Base-by-base conservation (phyloP, 306 rosid species). In the Alnus rubra region DNA sequence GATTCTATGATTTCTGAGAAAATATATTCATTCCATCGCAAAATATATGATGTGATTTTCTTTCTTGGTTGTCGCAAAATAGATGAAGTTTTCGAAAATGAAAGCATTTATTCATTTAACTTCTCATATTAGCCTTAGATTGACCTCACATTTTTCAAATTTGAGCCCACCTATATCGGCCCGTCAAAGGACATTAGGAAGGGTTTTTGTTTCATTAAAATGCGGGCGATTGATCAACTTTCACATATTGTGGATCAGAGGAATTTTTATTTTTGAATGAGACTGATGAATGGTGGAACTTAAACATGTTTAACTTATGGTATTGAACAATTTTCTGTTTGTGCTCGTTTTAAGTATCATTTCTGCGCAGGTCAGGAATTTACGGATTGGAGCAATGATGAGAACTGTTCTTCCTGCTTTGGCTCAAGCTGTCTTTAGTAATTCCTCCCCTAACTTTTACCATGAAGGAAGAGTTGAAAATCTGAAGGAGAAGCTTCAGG, bases 361-460 rank as follows among this genome's bases (percentile, higher is more conserved):
- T 59, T 83, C 55, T 83, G 72, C 77, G 77, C 79, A 92, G 98
- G 92, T 92, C 80, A 85, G 94, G 79, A 92, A 94, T 82, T 85
- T 94, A 80, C 84, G 98, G 71, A 92, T 89, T 79, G 98, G 98
- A 78, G 98, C 97, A 77, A 92, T 94, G 98, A 84, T 90, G 80
- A 85, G 87, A 88, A 94, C 97, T 81, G 92, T 94, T 80, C 88
- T 94, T 78, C 96, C 97, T 74, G 92, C 96, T 31, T 81, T 94
- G 81, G 94, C 96, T 69, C 98, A 92, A 75, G 96, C 98, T 52
- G 90, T 92, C 87, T 80, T 88, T 45, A 82, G 92, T 86, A 87
- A 86, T 82, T 94, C 92, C 58, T 72, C 74, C 62, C 82, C 84
- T 78, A 76, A 81, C 81, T 76, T 75, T 71, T 76, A 47, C 74